These are phyloP conservation scores for Astraeus odoratus DNA, from an alignment of 768 basidiomycete species.

Conservation along the genomic window DNA sequence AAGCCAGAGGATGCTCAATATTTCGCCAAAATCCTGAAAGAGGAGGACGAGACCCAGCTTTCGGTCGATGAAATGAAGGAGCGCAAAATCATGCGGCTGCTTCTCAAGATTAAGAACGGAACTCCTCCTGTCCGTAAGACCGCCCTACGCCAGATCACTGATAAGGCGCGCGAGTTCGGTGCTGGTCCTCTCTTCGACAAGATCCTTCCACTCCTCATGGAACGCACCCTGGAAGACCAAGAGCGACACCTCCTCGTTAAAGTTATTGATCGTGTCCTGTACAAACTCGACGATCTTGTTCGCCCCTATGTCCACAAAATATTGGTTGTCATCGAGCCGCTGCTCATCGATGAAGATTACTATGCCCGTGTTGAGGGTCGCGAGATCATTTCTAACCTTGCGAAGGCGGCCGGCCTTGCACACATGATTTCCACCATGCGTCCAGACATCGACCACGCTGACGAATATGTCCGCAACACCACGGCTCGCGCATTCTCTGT, in stretches of 20 bases:
- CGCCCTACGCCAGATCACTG: slow-evolving; percentile 95
- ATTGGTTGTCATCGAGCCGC: slow-evolving; percentile 96
- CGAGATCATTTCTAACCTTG: slow-evolving; percentile 97
- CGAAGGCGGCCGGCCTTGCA: slow-evolving; percentile 96
- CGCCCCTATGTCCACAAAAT: slow-evolving; percentile 99
- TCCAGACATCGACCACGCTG: slow-evolving; percentile 98
- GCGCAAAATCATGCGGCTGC: slow-evolving; percentile 95
- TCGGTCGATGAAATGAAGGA: slow-evolving; percentile 99
- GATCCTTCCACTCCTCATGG: slow-evolving; percentile 96
- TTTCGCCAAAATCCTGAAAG: slow-evolving; percentile 91
- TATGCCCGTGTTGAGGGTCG: slow-evolving; percentile 96
- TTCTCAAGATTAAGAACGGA: slow-evolving; percentile 99
- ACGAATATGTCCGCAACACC: slow-evolving; percentile 98
- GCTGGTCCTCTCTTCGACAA: slow-evolving; percentile 98
- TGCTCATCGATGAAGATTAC: slow-evolving; percentile 97
- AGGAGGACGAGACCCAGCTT: slow-evolving; percentile 90
- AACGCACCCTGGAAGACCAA: slow-evolving; percentile 94
- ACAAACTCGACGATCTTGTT: slow-evolving; percentile 98
- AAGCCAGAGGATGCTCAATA: slow-evolving; percentile 98
- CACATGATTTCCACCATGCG: slow-evolving; percentile 99
- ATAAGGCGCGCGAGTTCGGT: slow-evolving; percentile 97
- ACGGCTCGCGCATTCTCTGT: slow-evolving; percentile 99
- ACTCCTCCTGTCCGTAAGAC: slow-evolving; percentile 98
- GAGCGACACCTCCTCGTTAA: slow-evolving; percentile 97
- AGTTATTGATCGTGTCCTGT: slow-evolving; percentile 96